Evolutionary conservation across 2,329 filamentous ascomycete species (phyloP), one percentile per base, ranked within the genome.

Genomic region (Colletotrichum viniferum): DNA sequence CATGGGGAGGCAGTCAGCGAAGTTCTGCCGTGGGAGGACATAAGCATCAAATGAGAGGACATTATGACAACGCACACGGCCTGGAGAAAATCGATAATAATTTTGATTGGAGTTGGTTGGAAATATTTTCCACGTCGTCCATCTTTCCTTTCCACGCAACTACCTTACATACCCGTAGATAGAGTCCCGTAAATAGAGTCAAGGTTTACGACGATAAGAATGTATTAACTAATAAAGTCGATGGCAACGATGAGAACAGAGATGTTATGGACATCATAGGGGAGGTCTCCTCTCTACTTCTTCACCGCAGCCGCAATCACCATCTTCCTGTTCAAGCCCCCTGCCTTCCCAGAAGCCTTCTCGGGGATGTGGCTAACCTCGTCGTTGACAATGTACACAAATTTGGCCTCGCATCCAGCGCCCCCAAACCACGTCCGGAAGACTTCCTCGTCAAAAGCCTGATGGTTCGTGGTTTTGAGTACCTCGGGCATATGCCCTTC

Each of bases 331-430:
- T 76, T 26, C 28, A 77, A 30, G 2, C 69, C 73, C 5, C 69
- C 76, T 5, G 73, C 60, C 24, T 24, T 52, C 18, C 62, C 62
- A 14, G 18, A 38, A n/a, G 36, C 28, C 4, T 16, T 16, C 61
- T 73, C 73, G 8, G 76, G 76, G 24, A 77, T 56, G 43, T 70
- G 73, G n/a, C 61, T 76, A 7, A 62, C 58, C 38, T 77, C 73
- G 2, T 61, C 65, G n/a, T 77, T 61, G 30, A 76, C 62, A 12
- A 76, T 34, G 13, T 62, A 73, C 36, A 58, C 13, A 30, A 76
- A 76, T 7, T n/a, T 52, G 4, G 21, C 87, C 5, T 84, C 82
- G 0, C 88, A 86, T 0, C 94, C 93, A 1, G 79, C 81, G 9
- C 71, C 77, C 6, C 73, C 73, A 21, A 80, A 82, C 21, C 74